Evolutionary conservation across 176 grass and related monocot species (phyloP).

Genomic region (Microstegium vimineum): DNA sequence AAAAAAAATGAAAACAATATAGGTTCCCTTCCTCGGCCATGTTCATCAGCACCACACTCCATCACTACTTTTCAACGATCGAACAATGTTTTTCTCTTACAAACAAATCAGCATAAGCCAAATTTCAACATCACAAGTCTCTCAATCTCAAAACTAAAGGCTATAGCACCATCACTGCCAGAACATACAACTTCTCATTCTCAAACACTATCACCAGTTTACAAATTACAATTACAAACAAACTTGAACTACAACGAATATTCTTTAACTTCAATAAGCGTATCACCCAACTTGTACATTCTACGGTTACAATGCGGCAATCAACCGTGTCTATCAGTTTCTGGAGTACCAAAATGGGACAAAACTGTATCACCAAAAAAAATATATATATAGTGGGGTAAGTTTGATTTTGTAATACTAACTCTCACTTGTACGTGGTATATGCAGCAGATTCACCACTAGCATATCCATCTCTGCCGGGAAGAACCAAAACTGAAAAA

Average conservation of each 20-base stretch:
- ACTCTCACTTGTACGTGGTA: slow-evolving; percentile 31
- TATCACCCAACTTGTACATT: background rate
- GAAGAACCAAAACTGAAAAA: background rate
- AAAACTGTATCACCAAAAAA: background rate
- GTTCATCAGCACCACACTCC: too few species aligned
- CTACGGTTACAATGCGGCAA: background rate
- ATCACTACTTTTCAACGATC: too few species aligned
- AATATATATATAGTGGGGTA: background rate
- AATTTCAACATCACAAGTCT: too few species aligned
- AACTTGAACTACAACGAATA: background rate
- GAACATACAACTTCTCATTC: background rate
- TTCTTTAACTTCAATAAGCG: background rate
- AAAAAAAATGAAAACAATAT: too few species aligned
- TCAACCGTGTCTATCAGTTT: background rate
- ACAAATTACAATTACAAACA: background rate
- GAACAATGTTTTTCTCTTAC: too few species aligned
- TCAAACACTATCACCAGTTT: background rate
- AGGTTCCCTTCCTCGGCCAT: too few species aligned
- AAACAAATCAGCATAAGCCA: too few species aligned
- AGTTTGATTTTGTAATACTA: background rate
- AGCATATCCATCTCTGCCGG: slow-evolving; percentile 8
- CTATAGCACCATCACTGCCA: background rate
- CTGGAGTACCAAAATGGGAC: background rate
- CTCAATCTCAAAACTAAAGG: background rate
- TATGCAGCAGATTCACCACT: slow-evolving; percentile 13